Conservation (phyloP, 495 filamentous ascomycete genomes). For the Penicillium turbatum region DNA sequence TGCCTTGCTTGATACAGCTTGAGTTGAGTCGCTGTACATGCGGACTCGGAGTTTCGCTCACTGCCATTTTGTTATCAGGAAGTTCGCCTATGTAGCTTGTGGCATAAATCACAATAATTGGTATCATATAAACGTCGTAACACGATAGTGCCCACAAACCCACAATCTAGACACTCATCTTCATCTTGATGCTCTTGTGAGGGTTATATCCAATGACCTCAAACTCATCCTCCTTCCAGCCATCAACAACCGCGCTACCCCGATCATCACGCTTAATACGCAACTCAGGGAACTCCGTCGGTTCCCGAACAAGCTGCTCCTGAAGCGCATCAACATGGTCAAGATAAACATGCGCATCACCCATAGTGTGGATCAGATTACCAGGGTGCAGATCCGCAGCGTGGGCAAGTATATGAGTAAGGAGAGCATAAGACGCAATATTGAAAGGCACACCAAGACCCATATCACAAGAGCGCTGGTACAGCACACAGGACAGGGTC, state of each 20-base stretch:
- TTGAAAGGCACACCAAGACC: conserved; percentile 97
- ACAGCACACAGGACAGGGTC: conserved; percentile 75
- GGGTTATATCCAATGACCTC: conserved; percentile 84
- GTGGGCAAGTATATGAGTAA: conserved; percentile 91
- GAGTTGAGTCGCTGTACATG: not conserved
- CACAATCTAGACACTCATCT: conserved; percentile 77
- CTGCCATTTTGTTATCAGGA: not conserved
- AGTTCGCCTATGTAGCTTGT: not conserved
- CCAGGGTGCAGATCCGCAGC: conserved; percentile 79
- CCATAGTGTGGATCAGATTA: conserved; percentile 86
- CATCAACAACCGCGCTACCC: conserved; percentile 61
- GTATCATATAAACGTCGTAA: conserved; percentile 20
- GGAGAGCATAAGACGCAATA: conserved; percentile 86
- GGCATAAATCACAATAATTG: conserved; percentile 7
- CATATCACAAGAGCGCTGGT: conserved; percentile 96
- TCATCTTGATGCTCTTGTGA: conserved; percentile 89
- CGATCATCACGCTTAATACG: conserved; percentile 61
- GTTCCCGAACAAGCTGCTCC: conserved; percentile 73
- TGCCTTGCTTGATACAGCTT: not conserved
- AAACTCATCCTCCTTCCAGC: conserved; percentile 86
- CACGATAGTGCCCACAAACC: not conserved
- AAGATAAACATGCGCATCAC: conserved; percentile 90
- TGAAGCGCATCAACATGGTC: conserved; percentile 88
- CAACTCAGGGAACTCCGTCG: conserved; percentile 75
- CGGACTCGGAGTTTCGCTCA: not conserved